Conservation (phyloP, 208 protist genomes). For the Plasmodiophora brassicae region DNA sequence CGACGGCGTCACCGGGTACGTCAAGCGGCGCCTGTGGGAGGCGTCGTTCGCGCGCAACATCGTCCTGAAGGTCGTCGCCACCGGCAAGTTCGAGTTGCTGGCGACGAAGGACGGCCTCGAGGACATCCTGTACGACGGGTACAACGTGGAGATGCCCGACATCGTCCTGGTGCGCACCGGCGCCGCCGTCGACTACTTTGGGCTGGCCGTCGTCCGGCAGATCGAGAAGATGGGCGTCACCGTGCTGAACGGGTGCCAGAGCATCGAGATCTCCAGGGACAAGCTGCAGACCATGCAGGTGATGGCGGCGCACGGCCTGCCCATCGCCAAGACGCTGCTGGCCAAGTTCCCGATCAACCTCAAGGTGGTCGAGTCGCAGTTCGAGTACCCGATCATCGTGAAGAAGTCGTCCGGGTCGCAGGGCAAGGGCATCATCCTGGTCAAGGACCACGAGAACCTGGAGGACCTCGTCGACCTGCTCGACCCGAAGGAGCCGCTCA, state of each 20-base stretch:
- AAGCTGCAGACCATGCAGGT: conserved; percentile 44
- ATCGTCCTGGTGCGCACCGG: conserved; percentile 18
- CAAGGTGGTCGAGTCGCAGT: neutral
- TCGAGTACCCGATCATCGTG: conserved; percentile 31
- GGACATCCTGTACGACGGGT: conserved; percentile 12
- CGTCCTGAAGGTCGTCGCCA: neutral
- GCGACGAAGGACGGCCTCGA: neutral
- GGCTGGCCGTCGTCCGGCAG: conserved; percentile 42
- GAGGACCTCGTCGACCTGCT: conserved; percentile 19
- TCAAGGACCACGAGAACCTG: conserved; percentile 21
- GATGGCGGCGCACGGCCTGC: neutral
- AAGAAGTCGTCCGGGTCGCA: conserved; percentile 20
- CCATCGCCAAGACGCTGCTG: conserved; percentile 44
- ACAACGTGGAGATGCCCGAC: neutral
- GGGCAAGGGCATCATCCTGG: conserved; percentile 17
- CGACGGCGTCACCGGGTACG: neutral
- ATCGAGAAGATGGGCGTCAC: conserved; percentile 44
- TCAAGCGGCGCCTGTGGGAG: neutral
- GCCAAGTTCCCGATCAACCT: conserved; percentile 43
- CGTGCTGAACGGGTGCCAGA: neutral
- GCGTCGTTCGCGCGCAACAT: conserved; percentile 19
- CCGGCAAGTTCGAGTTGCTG: conserved; percentile 32
- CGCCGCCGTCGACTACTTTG: conserved; percentile 41
- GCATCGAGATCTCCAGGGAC: conserved; percentile 43
- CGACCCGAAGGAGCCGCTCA: conserved; percentile 12